Evolutionary conservation across 768 basidiomycete species (phyloP).

Genomic region (Boletus reticuloceps): DNA sequence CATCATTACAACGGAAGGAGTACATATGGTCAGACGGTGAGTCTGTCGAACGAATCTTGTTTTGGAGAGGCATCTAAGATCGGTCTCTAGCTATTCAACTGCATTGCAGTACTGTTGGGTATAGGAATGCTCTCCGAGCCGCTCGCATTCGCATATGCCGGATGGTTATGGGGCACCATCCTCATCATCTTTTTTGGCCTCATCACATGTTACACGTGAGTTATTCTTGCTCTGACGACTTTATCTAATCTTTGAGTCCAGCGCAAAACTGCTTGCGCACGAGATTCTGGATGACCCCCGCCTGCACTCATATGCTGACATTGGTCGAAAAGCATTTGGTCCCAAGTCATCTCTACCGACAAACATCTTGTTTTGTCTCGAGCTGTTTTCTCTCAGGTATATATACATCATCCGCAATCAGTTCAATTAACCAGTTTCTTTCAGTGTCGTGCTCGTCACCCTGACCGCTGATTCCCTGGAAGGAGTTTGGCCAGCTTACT

Average conservation of each 20-base stretch:
- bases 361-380: constrained; percentile 77
- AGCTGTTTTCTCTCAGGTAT: constrained; percentile 80
- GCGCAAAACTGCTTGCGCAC: constrained; percentile 82
- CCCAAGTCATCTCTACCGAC: constrained; percentile 62
- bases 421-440: not conserved
- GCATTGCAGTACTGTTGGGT: constrained; percentile 80
- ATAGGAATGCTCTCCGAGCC: constrained; percentile 90
- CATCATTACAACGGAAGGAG: constrained; percentile 52
- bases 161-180: constrained; percentile 77
- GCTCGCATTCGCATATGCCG: constrained; percentile 87
- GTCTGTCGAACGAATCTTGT: constrained; percentile 14
- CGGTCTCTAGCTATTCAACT: constrained; percentile 73
- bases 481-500: constrained; percentile 63
- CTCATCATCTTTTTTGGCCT: constrained; percentile 76
- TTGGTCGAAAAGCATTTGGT: constrained; percentile 88
- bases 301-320: constrained; percentile 83
- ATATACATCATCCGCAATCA: constrained; percentile 10
- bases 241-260: constrained; percentile 30
- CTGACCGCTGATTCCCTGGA: constrained; percentile 86
- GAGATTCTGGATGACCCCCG: constrained; percentile 69
- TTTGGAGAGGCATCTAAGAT: not conserved
- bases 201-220: constrained; percentile 88
- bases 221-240: constrained; percentile 10
- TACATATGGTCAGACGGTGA: constrained; percentile 71
- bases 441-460: constrained; percentile 82